Evolutionary conservation across 176 grass and related monocot genomes (phyloP), one percentile per base, ranked within the genome.

Genomic region (Avena insularis): DNA sequence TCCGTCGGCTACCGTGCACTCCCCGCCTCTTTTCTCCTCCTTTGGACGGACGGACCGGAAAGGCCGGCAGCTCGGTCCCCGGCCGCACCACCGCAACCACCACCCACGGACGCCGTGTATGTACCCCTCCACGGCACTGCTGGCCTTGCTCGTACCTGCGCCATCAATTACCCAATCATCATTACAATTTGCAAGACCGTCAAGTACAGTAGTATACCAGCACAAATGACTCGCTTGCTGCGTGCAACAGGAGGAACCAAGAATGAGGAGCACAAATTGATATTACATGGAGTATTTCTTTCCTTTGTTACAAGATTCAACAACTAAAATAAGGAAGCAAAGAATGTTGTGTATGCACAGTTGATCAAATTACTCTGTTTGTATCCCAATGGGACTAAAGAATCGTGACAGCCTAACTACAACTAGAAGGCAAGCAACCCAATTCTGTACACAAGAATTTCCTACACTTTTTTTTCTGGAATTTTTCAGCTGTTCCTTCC

Each of bases 361-460:
- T 89, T 92, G 72, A 65, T 78, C 46, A 51, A 64, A 56, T 35
- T 82, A 86, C 45, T 66, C 55, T 33, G 14, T 76, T 3, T 76
- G 23, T 4, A 21, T 76, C 25, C 73, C 67, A 9, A 1, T 0
- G 6, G 71, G 73, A 10, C 48, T 54, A 76, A 89, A 86, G 79
- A 89, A 89, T 88, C 86, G 9, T 50, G 31, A 47, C 14, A 43
- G 61, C 61, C 70, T 82, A 48, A 2, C 46, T 48, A 13, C 0
- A 53, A 60, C 78, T 67, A 71, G 8, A 43, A 88, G 71, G 1
- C 73, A 54, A 53, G 17, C 13, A 54, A 5, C 6, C 49, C 14
- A 76, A 31, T 91, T 91, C 86, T 92, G 71, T 91, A 86, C 86
- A 82, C 86, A 82, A 82, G 45, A 53, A 88, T 76, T 68, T 9